Conservation (phyloP, 2,329 filamentous ascomycete genomes). For the Colletotrichum cereale region DNA sequence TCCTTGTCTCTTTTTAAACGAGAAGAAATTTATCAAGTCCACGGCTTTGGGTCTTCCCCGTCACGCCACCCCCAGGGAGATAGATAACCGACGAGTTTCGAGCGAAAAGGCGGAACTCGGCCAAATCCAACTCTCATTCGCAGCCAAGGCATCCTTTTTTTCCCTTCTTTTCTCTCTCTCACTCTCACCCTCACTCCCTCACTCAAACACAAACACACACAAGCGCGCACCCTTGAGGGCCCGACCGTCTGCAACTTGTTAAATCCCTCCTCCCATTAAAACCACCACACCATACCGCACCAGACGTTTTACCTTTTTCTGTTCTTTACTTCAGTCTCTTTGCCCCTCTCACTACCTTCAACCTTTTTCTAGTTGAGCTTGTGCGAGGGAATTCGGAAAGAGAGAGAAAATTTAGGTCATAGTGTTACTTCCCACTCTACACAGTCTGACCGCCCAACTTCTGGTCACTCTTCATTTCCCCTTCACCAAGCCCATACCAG, state of each 20-base stretch:
- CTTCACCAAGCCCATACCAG: slow-evolving; percentile 35
- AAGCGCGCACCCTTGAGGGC: slow-evolving; percentile 18
- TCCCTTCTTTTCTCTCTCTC: slow-evolving; percentile 12
- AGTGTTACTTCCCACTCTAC: slow-evolving; percentile 19
- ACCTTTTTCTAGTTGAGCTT: neutral
- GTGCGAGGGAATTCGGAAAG: slow-evolving; percentile 13
- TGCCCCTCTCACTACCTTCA: neutral
- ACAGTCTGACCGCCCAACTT: slow-evolving; percentile 29
- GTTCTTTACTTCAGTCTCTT: neutral
- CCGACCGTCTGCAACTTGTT: slow-evolving; percentile 33
- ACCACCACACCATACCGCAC: neutral
- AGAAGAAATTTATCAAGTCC: slow-evolving; percentile 3
- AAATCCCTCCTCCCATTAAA: slow-evolving; percentile 24
- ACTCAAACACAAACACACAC: neutral
- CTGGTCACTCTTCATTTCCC: slow-evolving; percentile 39
- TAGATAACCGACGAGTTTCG: slow-evolving; percentile 39
- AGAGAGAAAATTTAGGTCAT: neutral
- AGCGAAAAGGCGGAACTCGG: slow-evolving; percentile 41
- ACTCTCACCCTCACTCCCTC: slow-evolving; percentile 5
- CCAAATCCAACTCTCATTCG: slow-evolving; percentile 36
- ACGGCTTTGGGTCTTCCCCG: slow-evolving; percentile 25
- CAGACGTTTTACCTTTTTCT: slow-evolving; percentile 4
- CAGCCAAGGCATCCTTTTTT: slow-evolving; percentile 39
- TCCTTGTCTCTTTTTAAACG: slow-evolving; percentile 9
- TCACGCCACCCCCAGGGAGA: slow-evolving; percentile 35